A percentile compares a stretch with the other conserved stretches of the same genome.
Conservation (phyloP, 2,329 filamentous ascomycete species). For the Ophiocordyceps polyrhachis-furcata region DNA sequence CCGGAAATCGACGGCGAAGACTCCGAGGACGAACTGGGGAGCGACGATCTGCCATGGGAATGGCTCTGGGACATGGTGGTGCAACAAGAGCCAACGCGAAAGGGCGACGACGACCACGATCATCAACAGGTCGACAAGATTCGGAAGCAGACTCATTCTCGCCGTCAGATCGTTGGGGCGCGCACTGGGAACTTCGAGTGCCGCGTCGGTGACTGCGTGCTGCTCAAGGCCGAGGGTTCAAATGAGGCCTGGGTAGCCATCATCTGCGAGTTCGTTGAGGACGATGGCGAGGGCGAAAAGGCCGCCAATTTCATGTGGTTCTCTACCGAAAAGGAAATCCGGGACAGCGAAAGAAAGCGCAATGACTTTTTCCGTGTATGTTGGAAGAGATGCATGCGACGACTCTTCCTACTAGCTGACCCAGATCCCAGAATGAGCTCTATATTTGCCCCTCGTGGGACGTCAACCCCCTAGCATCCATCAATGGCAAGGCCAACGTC, state of each 20-base stretch:
- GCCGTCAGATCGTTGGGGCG: slow-evolving; percentile 53
- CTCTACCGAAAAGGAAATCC: slow-evolving; percentile 74
- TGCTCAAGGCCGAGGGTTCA: slow-evolving; percentile 72
- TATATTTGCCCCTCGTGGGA: slow-evolving; percentile 84
- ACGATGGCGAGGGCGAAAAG: slow-evolving; percentile 47
- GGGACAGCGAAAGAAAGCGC: slow-evolving; percentile 65
- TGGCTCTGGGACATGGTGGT: slow-evolving; percentile 46
- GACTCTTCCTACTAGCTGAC: not conserved
- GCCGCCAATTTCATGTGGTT: slow-evolving; percentile 92
- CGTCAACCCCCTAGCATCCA: slow-evolving; percentile 67
- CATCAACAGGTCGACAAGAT: slow-evolving; percentile 15
- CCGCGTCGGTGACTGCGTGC: slow-evolving; percentile 60
- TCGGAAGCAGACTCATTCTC: slow-evolving; percentile 13
- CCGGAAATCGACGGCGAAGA: slow-evolving; percentile 53
- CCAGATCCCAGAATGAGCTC: slow-evolving; percentile 50
- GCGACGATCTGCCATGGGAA: slow-evolving; percentile 57
- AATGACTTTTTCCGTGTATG: slow-evolving; percentile 55
- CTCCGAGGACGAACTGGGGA: slow-evolving; percentile 72
- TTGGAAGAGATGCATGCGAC: slow-evolving; percentile 3
- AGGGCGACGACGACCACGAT: slow-evolving; percentile 6
- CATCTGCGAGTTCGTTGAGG: slow-evolving; percentile 63
- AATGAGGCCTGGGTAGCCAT: slow-evolving; percentile 88
- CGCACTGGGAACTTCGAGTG: slow-evolving; percentile 69
- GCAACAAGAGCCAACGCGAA: not conserved
- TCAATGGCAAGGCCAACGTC: slow-evolving; percentile 74